These are phyloP conservation scores for Corylus americana DNA, from an alignment of 306 rosid genomes.

Conservation along the genomic window DNA sequence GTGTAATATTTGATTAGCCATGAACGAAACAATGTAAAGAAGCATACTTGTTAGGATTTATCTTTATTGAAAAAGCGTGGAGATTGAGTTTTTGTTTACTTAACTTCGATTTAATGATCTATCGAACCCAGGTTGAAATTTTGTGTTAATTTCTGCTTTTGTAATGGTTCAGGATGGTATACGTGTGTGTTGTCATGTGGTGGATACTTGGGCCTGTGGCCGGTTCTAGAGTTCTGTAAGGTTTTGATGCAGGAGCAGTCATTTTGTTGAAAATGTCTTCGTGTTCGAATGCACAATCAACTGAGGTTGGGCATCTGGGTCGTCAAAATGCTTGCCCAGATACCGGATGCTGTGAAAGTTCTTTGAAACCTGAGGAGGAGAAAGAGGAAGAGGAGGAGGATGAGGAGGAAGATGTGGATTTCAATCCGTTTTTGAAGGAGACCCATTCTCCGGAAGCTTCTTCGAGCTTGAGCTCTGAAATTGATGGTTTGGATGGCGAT, in stretches of 20 bases:
- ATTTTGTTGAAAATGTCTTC: slow-evolving; percentile 42
- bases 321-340: slow-evolving; percentile 22
- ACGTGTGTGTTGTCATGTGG: slow-evolving; percentile 18
- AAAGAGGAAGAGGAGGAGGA: slow-evolving; percentile 62
- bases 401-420: slow-evolving; percentile 76
- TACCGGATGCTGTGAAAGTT: slow-evolving; percentile 34
- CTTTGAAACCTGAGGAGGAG: slow-evolving; percentile 40
- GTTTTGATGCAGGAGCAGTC: slow-evolving; percentile 10
- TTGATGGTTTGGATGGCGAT: slow-evolving; percentile 66
- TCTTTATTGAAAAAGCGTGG: not conserved
- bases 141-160: slow-evolving; percentile 19
- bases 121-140: not conserved
- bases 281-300: slow-evolving; percentile 40
- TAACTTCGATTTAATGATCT: not conserved
- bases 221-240: slow-evolving; percentile 20
- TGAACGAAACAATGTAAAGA: not conserved
- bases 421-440: slow-evolving; percentile 76
- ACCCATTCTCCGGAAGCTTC: slow-evolving; percentile 75
- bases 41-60: not conserved
- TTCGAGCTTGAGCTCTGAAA: slow-evolving; percentile 86
- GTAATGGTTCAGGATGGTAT: slow-evolving; percentile 34
- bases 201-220: slow-evolving; percentile 12
- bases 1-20: too few relatives aligned
- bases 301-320: slow-evolving; percentile 31
- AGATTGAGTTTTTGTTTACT: not conserved